A percentile compares a stretch with the other conserved stretches of the same genome.
Evolutionary conservation across 805 yeast genomes (phyloP).

Genomic region (Wickerhamiella bombiphila): DNA sequence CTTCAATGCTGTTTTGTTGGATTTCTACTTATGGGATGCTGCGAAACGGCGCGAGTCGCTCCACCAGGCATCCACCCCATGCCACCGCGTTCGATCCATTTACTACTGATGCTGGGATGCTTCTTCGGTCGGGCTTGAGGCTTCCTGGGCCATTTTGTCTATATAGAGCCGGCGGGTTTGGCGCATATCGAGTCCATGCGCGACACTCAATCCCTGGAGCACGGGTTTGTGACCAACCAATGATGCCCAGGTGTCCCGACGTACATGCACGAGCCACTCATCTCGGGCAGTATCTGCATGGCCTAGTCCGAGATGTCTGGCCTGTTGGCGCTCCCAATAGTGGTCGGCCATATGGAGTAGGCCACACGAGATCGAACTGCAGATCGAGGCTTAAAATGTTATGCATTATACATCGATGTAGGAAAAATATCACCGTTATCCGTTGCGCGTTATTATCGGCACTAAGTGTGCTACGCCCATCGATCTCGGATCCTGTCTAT

Average conservation of each 20-base stretch:
- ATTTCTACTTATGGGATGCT: conserved; percentile 32
- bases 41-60: conserved; percentile 26
- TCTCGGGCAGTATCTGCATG: conserved; percentile 12
- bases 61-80: conserved; percentile 8
- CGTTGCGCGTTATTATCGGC: too few species aligned
- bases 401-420: too few species aligned
- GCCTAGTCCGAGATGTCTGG: conserved; percentile 9
- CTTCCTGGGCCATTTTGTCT: conserved; percentile 10
- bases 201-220: conserved; percentile 12
- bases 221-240: conserved; percentile 9
- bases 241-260: conserved; percentile 15
- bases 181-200: conserved; percentile 5
- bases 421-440: too few species aligned
- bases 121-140: background rate
- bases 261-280: conserved; percentile 7
- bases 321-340: conserved; percentile 7
- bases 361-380: too few species aligned
- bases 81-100: background rate
- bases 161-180: conserved; percentile 11
- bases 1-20: conserved; percentile 28
- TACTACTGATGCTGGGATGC: background rate
- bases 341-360: conserved; percentile 5
- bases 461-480: too few species aligned
- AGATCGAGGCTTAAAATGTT: too few species aligned
- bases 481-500: too few species aligned